Evolutionary conservation across 768 basidiomycete genomes (phyloP), one percentile per base, ranked within the genome.

Genomic region (Boletus rufocinnamomeus): DNA sequence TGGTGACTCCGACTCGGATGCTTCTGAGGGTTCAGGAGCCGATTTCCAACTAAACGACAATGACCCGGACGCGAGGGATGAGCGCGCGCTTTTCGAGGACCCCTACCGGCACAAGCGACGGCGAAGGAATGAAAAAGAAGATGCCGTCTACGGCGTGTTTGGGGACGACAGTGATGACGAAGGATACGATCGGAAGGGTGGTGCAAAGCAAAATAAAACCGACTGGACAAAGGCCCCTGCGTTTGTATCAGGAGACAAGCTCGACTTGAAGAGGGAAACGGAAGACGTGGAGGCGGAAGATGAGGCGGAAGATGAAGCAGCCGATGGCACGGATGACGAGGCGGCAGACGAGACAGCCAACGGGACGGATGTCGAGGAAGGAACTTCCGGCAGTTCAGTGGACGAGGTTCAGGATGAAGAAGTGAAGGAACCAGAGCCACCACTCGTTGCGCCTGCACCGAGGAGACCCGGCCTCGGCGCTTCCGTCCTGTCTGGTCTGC

Each of bases 181-280:
- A 51, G 78, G 73, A 27, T 66, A 66, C 47, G 65, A 61, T 50
- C 63, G 58, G 41, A 69, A 67, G 55, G 63, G 64, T 45, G 51
- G 48, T 9, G 60, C 69, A 44, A 73, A 62, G 52, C 63, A 68
- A 54, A 81, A 78, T 69, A 80, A 77, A 63, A 81, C 75, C 19
- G 83, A 90, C 71, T 91, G 89, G 84, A 81, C 88, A 27, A 89
- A 86, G 75, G 85, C 87, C 3, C 91, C 91, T 14, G 81, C 87
- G 1, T 93, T 93, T 67, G 83, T 90, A 14, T 80, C 84, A 1
- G 79, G 85, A 19, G 80, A 84, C 58, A 71, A 75, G 60, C 71
- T 75, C 43, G 72, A 78, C 28, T 58, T 72, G 32, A 71, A 73
- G 46, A 79, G 78, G 64, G 80, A 84, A 45, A 72, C 77, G 23